phyloP scores from a whole-genome alignment of 2,329 filamentous ascomycete species.

The Hymenoscyphus scutula region DNA sequence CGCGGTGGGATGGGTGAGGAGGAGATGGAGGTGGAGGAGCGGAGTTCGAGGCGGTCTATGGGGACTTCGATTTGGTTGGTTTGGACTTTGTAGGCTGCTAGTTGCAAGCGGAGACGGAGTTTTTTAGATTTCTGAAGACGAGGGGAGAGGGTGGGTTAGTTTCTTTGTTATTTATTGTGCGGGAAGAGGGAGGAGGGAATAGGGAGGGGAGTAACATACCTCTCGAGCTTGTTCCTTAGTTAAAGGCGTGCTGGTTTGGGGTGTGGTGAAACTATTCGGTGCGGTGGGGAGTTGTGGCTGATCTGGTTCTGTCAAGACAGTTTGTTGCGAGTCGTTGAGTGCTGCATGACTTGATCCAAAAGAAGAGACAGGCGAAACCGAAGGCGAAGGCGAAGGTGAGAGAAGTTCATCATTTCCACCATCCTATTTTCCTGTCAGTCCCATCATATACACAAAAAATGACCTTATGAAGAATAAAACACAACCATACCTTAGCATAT shows the following conservation, averaged over 20 bases:
- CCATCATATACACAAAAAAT: not conserved
- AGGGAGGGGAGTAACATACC: constrained; percentile 15
- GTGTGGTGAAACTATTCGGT: not conserved
- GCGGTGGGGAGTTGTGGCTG: constrained; percentile 8
- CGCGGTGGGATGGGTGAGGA: constrained; percentile 9
- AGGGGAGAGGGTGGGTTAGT: no score
- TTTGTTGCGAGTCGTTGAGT: constrained; percentile 30
- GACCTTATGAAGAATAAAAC: not conserved
- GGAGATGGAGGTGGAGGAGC: constrained; percentile 26
- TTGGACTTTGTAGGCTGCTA: constrained; percentile 72
- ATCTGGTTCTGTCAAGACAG: constrained; percentile 28
- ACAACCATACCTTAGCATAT: not conserved
- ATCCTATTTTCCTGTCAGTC: not conserved
- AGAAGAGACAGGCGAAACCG: constrained; percentile 12
- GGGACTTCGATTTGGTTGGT: constrained; percentile 69
- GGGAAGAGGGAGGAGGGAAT: not conserved
- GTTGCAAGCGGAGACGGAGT: constrained; percentile 64
- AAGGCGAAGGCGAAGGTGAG: constrained; percentile 15
- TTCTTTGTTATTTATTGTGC: constrained; percentile 2
- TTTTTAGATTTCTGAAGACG: constrained; percentile 66
- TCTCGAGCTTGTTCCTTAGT: constrained; percentile 21
- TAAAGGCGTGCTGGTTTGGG: not conserved
- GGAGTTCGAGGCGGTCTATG: constrained; percentile 55
- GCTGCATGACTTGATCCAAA: constrained; percentile 15
- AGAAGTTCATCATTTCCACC: constrained; percentile 8